Base-by-base conservation (phyloP, 495 filamentous ascomycete genomes). In the Aspergillus kassunensis region DNA sequence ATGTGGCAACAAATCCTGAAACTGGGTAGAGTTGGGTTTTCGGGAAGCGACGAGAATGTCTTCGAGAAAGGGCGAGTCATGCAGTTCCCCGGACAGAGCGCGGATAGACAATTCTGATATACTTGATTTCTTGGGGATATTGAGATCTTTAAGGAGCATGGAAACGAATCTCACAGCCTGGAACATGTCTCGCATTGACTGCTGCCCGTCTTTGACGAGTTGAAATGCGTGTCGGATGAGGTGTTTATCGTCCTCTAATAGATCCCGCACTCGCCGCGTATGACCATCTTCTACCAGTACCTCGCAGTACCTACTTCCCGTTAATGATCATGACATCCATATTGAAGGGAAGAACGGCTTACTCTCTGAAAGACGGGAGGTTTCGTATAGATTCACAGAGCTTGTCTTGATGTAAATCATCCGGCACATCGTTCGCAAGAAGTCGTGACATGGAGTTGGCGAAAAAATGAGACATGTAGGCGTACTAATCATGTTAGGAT, bases 381-480 rank as follows among this genome's bases (percentile, higher is more conserved):
- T 82, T 90, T 55, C 91, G 80, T 21, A 91, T 70, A 16, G 88
- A 87, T 60, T 95, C 84, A 37, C 85, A 74, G 53, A 93, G 84
- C 25, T 85, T 76, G 7, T 67, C 58, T 42, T 81, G 71, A 8
- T 58, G 53, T 36, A 58, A 31, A 4, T 41, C 37, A 6, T 45
- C 43, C 19, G 47, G 40, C 19, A 83, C 42, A 0, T 78, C 51
- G 2, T 75, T 55, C 41, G 60, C 60, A 6, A 79, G 73, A 30
- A 95, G 71, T 15, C 90, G 69, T 36, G 88, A 87, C n/a, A 96
- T 70, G 0, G 89, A 81, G 64, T 97, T 96, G 34, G 88, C 88
- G 62, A 92, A 97, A 65, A 95, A 97, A 65, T 96, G 90, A 24
- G 86, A 90, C 92, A 98, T 97, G 57, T 93, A 92, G 12, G 85